phyloP scores from a whole-genome alignment of 768 basidiomycete species.

The Agrocybe praecox region DNA sequence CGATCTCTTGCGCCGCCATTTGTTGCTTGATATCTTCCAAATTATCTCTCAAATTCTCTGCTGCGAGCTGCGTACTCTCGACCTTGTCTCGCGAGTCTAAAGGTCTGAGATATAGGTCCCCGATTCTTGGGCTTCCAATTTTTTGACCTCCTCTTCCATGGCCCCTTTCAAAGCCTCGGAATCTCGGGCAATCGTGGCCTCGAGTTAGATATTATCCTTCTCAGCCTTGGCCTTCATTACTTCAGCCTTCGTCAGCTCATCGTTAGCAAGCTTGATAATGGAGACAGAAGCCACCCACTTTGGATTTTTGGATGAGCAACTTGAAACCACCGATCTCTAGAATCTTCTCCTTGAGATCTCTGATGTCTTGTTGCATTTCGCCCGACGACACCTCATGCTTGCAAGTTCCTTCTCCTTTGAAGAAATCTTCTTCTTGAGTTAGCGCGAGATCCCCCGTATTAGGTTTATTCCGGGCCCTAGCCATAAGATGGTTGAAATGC shows the following conservation, averaged over 20 bases:
- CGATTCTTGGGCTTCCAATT: constrained; percentile 62
- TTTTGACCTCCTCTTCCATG: constrained; percentile 64
- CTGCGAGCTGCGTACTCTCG: constrained; percentile 73
- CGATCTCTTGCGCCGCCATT: constrained; percentile 73
- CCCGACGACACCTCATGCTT: constrained; percentile 64
- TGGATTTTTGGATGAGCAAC: constrained; percentile 87
- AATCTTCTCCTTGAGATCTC: constrained; percentile 88
- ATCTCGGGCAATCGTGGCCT: constrained; percentile 58
- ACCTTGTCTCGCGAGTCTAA: constrained; percentile 66
- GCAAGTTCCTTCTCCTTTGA: constrained; percentile 60
- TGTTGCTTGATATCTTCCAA: constrained; percentile 75
- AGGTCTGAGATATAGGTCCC: constrained; percentile 61
- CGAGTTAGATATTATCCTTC: constrained; percentile 77
- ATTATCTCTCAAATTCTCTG: constrained; percentile 82
- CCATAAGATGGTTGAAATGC: not conserved
- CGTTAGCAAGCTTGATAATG: constrained; percentile 85
- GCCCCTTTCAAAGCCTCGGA: constrained; percentile 56
- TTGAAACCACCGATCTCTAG: constrained; percentile 91
- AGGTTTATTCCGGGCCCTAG: constrained; percentile 80
- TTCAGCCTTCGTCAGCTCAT: constrained; percentile 94
- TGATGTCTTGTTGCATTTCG: constrained; percentile 79
- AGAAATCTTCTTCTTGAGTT: constrained; percentile 76
- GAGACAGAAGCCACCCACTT: constrained; percentile 83
- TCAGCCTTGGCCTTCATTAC: constrained; percentile 86
- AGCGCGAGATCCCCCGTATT: constrained; percentile 82